These are phyloP conservation scores for Arabis alpina DNA, from an alignment of 345 rosid genomes.

Conservation along the genomic window DNA sequence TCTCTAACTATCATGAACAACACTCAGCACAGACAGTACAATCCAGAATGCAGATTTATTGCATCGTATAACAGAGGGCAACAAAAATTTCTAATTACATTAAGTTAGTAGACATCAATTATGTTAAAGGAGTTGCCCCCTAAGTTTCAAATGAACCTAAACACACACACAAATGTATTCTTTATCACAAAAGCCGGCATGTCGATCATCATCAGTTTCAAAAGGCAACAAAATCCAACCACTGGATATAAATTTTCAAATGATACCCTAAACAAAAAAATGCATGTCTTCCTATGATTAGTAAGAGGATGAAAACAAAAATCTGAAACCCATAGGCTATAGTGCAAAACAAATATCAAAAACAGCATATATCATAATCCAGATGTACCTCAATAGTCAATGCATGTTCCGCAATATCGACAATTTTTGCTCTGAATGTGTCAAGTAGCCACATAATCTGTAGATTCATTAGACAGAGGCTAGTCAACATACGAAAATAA, in stretches of 20 bases:
- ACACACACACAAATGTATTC: conserved; percentile 3
- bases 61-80: not conserved
- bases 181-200: not conserved
- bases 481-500: conserved; percentile 29
- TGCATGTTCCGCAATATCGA: conserved; percentile 76
- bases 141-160: conserved; percentile 13
- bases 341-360: not conserved
- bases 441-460: conserved; percentile 95
- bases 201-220: conserved; percentile 14
- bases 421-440: conserved; percentile 84
- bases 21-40: conserved; percentile 11
- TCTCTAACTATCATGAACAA: conserved; percentile 30
- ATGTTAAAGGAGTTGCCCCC: conserved; percentile 4
- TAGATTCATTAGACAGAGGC: conserved; percentile 31
- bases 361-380: conserved; percentile 20
- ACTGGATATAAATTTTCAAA: not conserved
- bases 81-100: conserved; percentile 9
- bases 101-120: conserved; percentile 1
- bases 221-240: conserved; percentile 14
- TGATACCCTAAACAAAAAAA: not conserved
- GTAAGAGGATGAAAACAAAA: conserved; percentile 19
- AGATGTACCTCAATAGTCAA: conserved; percentile 77
- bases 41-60: conserved; percentile 16
- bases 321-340: not conserved
- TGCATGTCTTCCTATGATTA: conserved; percentile 18